These are phyloP conservation scores for Chytriomyces sp. DNA, from an alignment of 192 early-diverging fungal species.

Conservation along the genomic window DNA sequence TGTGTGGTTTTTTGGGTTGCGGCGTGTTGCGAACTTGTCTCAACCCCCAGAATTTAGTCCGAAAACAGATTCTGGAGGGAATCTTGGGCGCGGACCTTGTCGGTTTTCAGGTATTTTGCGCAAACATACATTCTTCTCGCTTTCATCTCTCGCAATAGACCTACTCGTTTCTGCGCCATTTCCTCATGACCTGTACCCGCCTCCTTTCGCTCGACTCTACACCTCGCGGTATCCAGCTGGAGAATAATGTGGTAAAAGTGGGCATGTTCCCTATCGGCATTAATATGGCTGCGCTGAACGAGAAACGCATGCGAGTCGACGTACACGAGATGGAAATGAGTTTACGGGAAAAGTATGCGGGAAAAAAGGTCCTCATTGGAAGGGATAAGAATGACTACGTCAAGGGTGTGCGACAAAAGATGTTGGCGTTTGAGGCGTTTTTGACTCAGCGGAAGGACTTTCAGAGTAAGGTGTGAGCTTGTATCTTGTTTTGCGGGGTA, in stretches of 20 bases:
- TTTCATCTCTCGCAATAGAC: constrained; percentile 17
- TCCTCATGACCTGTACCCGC: constrained; percentile 59
- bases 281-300: constrained; percentile 63
- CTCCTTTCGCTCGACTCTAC: constrained; percentile 57
- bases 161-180: constrained; percentile 62
- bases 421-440: constrained; percentile 58
- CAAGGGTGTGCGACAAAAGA: constrained; percentile 60
- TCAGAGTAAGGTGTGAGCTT: constrained; percentile 52
- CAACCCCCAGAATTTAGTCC: constrained; percentile 30
- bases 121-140: background rate
- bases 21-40: constrained; percentile 10
- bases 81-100: constrained; percentile 54
- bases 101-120: constrained; percentile 50
- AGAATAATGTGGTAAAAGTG: constrained; percentile 50
- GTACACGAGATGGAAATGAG: constrained; percentile 44
- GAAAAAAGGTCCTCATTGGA: constrained; percentile 55
- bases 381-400: constrained; percentile 64
- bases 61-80: constrained; percentile 53
- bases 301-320: constrained; percentile 42
- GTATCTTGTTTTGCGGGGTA: background rate
- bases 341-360: constrained; percentile 52
- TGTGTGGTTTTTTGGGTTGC: constrained; percentile 21
- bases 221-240: constrained; percentile 55
- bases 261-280: constrained; percentile 63
- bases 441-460: constrained; percentile 52